A percentile compares a stretch with the other conserved stretches of the same genome.
Conservation (phyloP, 164 flowering plant genomes). For the Annona cherimola region DNA sequence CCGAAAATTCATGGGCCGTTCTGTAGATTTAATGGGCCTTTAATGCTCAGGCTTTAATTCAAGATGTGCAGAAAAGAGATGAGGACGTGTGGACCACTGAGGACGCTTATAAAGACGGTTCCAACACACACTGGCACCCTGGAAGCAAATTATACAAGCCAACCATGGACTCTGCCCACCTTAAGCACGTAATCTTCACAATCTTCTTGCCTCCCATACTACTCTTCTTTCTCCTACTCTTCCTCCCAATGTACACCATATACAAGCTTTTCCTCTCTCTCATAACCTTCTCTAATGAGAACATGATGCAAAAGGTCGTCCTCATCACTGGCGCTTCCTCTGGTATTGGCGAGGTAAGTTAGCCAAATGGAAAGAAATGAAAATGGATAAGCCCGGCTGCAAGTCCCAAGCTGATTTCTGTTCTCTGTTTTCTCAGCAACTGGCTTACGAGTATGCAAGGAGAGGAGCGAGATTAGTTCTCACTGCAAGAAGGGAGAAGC, state of each 20-base stretch:
- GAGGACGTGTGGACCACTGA: no score
- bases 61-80: no score
- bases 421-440: constrained; percentile 24
- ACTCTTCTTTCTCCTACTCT: background rate
- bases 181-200: background rate
- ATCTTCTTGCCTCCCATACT: background rate
- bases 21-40: no score
- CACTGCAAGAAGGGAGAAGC: constrained; percentile 47
- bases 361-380: no score
- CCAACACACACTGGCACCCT: no score
- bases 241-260: constrained; percentile 2
- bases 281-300: background rate
- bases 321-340: constrained; percentile 18
- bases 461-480: constrained; percentile 52
- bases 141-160: no score
- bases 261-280: constrained; percentile 7
- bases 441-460: constrained; percentile 64
- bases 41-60: no score
- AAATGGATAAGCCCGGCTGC: no score
- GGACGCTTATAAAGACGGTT: no score
- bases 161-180: background rate
- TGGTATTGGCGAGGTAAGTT: constrained; percentile 13
- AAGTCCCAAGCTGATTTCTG: no score
- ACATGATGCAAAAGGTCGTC: constrained; percentile 11
- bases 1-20: no score